Percentiles rank a stretch among this genome's conserved stretches.
phyloP scores from a whole-genome alignment of 2,329 filamentous ascomycete species.

The Penicillium sp. region DNA sequence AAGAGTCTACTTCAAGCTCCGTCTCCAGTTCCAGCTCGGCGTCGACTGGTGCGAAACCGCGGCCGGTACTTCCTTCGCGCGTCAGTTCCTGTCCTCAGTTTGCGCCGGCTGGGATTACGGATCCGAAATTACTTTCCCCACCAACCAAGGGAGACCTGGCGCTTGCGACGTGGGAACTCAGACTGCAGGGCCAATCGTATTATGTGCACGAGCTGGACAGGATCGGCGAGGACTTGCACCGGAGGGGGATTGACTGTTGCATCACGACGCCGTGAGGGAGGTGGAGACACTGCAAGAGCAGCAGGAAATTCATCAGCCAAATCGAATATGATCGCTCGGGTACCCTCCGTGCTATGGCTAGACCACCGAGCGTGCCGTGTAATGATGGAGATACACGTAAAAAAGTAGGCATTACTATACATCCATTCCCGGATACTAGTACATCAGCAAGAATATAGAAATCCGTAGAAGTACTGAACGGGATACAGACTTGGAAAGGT shows the following conservation, averaged over 20 bases:
- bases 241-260: conserved; percentile 34
- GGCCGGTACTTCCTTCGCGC: background rate
- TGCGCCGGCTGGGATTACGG: background rate
- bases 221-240: conserved; percentile 30
- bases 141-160: background rate
- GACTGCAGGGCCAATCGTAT: conserved; percentile 35
- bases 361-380: too few species aligned
- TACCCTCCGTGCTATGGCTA: background rate
- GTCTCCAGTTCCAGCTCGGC: background rate
- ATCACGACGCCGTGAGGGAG: conserved; percentile 21
- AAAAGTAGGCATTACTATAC: too few species aligned
- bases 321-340: background rate
- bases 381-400: too few species aligned
- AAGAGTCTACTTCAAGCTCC: conserved; percentile 4
- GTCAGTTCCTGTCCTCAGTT: background rate
- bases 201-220: conserved; percentile 31
- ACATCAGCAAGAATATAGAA: too few species aligned
- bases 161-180: conserved; percentile 28
- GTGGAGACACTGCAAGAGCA: background rate
- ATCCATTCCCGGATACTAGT: too few species aligned
- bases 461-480: too few species aligned
- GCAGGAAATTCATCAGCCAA: background rate
- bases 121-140: too few species aligned
- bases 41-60: background rate
- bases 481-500: too few species aligned